phyloP scores from a whole-genome alignment of 2,329 filamentous ascomycete species.

The Chlorencoelia australis region DNA sequence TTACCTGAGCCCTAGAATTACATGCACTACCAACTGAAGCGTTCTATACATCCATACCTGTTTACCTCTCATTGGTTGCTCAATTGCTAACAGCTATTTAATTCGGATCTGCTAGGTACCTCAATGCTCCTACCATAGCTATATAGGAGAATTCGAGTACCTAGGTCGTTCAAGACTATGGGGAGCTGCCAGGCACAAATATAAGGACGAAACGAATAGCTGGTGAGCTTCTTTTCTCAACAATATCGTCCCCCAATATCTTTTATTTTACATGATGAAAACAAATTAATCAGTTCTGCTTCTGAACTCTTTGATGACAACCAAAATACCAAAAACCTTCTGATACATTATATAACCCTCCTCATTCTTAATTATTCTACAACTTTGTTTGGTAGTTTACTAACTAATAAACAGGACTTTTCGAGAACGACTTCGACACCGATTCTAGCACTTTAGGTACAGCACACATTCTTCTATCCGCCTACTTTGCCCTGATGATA shows the following conservation, averaged over 20 bases:
- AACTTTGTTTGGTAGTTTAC: slow-evolving; percentile 14
- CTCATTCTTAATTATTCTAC: neutral
- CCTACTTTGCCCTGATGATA: slow-evolving; percentile 40
- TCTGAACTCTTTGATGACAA: slow-evolving; percentile 59
- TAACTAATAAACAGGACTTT: slow-evolving; percentile 5
- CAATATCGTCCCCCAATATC: neutral
- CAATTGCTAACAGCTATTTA: slow-evolving; percentile 12
- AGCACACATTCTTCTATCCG: slow-evolving; percentile 13
- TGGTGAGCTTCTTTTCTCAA: no score
- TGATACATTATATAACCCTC: slow-evolving; percentile 31
- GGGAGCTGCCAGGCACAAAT: neutral
- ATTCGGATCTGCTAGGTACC: neutral
- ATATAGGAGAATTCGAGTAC: neutral
- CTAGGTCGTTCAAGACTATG: neutral
- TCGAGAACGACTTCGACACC: neutral
- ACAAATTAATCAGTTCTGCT: slow-evolving; percentile 62
- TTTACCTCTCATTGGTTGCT: slow-evolving; percentile 10
- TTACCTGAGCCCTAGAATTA: slow-evolving; percentile 34
- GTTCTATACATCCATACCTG: slow-evolving; percentile 6
- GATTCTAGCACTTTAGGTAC: slow-evolving; percentile 5
- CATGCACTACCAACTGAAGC: slow-evolving; percentile 73
- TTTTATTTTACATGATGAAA: slow-evolving; percentile 51
- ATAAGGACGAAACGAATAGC: slow-evolving; percentile 3
- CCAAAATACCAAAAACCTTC: slow-evolving; percentile 53
- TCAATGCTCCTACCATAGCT: neutral